Evolutionary conservation across 139 green algal genomes (phyloP).

Genomic region (Marvania coccoides): DNA sequence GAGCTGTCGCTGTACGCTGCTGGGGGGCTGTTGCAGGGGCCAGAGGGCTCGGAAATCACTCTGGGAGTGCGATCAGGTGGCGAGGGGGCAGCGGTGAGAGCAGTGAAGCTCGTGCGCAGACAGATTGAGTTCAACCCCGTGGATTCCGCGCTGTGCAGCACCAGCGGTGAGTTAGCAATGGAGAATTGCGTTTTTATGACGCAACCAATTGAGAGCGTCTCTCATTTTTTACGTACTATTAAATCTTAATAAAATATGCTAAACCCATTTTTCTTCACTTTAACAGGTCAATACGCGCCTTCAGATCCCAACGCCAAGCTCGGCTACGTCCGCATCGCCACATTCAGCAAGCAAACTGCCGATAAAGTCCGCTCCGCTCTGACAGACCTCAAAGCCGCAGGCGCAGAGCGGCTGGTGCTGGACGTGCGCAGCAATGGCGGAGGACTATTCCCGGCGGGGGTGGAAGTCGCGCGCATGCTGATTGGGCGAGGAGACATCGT

Average conservation of each 20-base stretch:
- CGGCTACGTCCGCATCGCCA: slow-evolving; percentile 80
- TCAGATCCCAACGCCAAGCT: slow-evolving; percentile 21
- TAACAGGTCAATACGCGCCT: background rate
- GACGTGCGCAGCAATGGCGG: slow-evolving; percentile 94
- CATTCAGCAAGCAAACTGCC: slow-evolving; percentile 79
- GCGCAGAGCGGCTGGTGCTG: slow-evolving; percentile 50
- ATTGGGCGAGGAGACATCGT: slow-evolving; percentile 81
- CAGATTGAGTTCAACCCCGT: slow-evolving; percentile 72
- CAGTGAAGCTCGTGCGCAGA: slow-evolving; percentile 35
- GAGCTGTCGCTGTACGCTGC: slow-evolving; percentile 83
- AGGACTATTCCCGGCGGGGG: slow-evolving; percentile 85
- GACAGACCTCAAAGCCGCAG: slow-evolving; percentile 30
- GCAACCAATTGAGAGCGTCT: background rate
- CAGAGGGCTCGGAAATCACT: slow-evolving; percentile 45
- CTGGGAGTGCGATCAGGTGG: slow-evolving; percentile 12
- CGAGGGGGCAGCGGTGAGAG: background rate
- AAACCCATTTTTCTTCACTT: background rate
- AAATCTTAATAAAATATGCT: background rate
- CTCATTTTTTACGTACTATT: background rate
- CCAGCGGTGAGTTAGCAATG: slow-evolving; percentile 9
- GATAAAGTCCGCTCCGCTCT: slow-evolving; percentile 51
- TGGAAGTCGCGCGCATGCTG: slow-evolving; percentile 77
- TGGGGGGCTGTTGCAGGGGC: slow-evolving; percentile 63
- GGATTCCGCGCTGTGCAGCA: slow-evolving; percentile 49
- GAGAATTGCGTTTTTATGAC: too few species aligned